phyloP scores from a whole-genome alignment of 208 protist genomes.

The Acanthamoeba lenticulata region DNA sequence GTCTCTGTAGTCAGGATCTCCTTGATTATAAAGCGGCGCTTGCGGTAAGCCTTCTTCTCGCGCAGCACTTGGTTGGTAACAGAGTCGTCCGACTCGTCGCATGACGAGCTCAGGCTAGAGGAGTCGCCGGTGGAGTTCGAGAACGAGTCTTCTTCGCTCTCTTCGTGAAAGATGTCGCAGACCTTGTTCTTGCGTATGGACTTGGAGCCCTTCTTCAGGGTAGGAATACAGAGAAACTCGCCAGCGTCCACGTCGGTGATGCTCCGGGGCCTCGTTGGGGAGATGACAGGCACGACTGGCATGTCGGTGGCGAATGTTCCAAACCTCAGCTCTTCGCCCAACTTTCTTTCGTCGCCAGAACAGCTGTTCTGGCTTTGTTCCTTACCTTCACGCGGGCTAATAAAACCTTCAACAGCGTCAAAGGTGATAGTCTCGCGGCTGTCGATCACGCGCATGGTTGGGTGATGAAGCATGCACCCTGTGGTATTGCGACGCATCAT shows the following conservation, averaged over 20 bases:
- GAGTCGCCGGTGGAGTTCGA: background rate
- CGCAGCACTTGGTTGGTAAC: background rate
- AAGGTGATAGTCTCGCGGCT: background rate
- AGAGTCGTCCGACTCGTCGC: background rate
- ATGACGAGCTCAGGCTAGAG: background rate
- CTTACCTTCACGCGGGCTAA: too few species aligned
- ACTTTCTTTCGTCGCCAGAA: too few species aligned
- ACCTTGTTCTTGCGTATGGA: background rate
- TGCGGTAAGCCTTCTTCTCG: conserved; percentile 16
- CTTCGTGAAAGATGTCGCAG: background rate
- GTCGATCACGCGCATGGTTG: background rate
- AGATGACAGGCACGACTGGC: background rate
- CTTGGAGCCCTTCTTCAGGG: background rate
- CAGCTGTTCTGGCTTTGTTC: too few species aligned
- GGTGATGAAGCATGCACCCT: background rate
- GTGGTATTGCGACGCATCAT: background rate
- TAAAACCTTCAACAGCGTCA: too few species aligned
- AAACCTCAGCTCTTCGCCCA: too few species aligned
- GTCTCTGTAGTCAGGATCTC: conserved; percentile 15
- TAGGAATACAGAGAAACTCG: background rate
- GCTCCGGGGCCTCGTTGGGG: background rate
- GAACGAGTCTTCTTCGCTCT: background rate
- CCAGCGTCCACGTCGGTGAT: background rate
- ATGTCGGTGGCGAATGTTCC: too few species aligned
- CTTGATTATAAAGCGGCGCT: background rate